phyloP scores from a whole-genome alignment of 2,329 filamentous ascomycete species.

The Xylaria sp. region DNA sequence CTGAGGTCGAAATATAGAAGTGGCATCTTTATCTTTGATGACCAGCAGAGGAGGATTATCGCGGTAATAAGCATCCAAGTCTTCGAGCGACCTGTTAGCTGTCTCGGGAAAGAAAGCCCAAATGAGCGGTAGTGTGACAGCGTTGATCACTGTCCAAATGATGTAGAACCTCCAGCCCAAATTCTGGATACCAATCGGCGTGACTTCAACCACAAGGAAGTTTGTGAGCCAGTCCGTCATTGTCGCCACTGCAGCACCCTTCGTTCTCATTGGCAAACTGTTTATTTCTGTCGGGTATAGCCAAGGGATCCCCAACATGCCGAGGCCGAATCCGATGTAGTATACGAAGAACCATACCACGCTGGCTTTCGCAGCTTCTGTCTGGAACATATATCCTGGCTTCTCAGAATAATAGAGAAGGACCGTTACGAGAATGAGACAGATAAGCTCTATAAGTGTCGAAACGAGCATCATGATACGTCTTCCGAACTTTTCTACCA shows the following conservation, averaged over 20 bases:
- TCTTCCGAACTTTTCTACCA: constrained; percentile 48
- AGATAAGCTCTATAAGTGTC: constrained; percentile 44
- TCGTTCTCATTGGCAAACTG: constrained; percentile 53
- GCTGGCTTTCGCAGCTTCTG: constrained; percentile 45
- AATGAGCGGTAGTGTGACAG: constrained; percentile 55
- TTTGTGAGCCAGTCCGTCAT: constrained; percentile 53
- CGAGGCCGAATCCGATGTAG: constrained; percentile 49
- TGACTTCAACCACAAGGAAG: constrained; percentile 50
- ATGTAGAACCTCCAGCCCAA: constrained; percentile 63
- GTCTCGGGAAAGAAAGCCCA: constrained; percentile 61
- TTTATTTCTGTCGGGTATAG: constrained; percentile 57
- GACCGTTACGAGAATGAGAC: constrained; percentile 48
- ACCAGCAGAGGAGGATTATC: constrained; percentile 44
- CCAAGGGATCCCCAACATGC: constrained; percentile 54
- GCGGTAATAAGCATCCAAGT: constrained; percentile 46
- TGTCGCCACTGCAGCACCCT: constrained; percentile 52
- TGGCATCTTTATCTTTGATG: constrained; percentile 42
- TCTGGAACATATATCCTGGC: constrained; percentile 36
- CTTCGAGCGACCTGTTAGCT: constrained; percentile 42
- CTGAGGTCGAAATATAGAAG: constrained; percentile 37
- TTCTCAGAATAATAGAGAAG: constrained; percentile 44
- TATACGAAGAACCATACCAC: constrained; percentile 50
- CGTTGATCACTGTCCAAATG: constrained; percentile 60
- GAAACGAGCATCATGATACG: constrained; percentile 49
- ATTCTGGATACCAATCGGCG: constrained; percentile 51